These are phyloP conservation scores for Phytophthora citricola DNA, from an alignment of 352 stramenopile genomes.

Conservation along the genomic window DNA sequence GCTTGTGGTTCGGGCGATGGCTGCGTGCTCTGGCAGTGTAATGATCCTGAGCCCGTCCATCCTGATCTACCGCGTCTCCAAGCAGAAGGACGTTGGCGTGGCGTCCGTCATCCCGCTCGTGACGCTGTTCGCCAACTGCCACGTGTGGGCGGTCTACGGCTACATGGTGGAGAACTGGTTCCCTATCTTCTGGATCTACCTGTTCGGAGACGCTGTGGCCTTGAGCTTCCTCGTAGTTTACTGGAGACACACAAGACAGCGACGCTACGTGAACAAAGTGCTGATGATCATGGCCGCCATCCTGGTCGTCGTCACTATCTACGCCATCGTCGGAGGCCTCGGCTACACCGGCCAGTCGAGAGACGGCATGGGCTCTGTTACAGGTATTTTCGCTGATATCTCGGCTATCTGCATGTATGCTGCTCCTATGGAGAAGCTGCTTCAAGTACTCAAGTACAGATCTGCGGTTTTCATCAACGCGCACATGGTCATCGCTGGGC, in stretches of 20 bases:
- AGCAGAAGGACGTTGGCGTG: constrained; percentile 46
- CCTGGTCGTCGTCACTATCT: constrained; percentile 33
- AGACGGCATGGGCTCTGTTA: constrained; percentile 17
- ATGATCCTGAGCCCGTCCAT: constrained; percentile 61
- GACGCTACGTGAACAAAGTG: constrained; percentile 29
- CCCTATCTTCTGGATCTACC: constrained; percentile 52
- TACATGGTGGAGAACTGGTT: constrained; percentile 49
- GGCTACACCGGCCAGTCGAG: constrained; percentile 38
- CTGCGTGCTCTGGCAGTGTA: constrained; percentile 36
- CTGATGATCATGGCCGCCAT: constrained; percentile 22
- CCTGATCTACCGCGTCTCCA: constrained; percentile 38
- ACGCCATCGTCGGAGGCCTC: constrained; percentile 30
- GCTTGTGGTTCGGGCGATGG: constrained; percentile 38
- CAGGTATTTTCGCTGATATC: constrained; percentile 36
- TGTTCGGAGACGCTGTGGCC: constrained; percentile 37
- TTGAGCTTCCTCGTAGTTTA: constrained; percentile 38
- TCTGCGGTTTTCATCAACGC: constrained; percentile 32
- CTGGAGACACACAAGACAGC: constrained; percentile 34
- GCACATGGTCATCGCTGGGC: constrained; percentile 32
- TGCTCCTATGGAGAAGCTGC: constrained; percentile 31
- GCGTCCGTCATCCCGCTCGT: constrained; percentile 64
- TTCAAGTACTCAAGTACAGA: constrained; percentile 35
- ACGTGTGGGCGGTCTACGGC: constrained; percentile 47
- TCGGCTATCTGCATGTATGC: constrained; percentile 35
- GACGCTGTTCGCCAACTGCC: constrained; percentile 52